Percentiles rank a stretch among this genome's conserved stretches.
phyloP scores from a whole-genome alignment of 2,329 filamentous ascomycete species.

The Penicillium occitanis region DNA sequence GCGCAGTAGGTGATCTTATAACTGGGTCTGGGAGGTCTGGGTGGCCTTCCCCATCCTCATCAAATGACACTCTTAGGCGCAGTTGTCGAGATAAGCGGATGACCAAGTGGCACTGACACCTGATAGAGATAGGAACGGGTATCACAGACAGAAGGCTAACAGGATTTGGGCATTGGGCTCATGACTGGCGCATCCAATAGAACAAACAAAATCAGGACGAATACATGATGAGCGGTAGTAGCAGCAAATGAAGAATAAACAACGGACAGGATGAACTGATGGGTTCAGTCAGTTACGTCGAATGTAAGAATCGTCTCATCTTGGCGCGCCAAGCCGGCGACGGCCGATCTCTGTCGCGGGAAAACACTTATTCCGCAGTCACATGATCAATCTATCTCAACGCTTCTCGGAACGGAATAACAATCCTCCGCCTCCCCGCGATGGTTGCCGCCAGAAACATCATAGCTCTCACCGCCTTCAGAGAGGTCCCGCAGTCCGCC shows the following conservation, averaged over 20 bases:
- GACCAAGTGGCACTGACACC: conserved; percentile 6
- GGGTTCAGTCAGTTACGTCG: background rate
- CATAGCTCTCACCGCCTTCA: conserved; percentile 27
- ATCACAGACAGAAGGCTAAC: conserved; percentile 8
- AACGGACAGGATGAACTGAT: background rate
- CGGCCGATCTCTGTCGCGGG: conserved; percentile 3
- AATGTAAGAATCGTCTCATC: background rate
- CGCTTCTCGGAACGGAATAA: conserved; percentile 27
- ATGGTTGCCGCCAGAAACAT: background rate
- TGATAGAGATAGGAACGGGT: conserved; percentile 1
- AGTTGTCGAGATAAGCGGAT: conserved; percentile 17
- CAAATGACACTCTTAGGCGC: conserved; percentile 7
- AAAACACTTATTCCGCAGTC: background rate
- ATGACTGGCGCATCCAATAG: background rate
- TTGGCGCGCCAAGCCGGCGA: background rate
- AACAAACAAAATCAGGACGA: background rate
- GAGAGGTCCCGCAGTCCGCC: conserved; percentile 28
- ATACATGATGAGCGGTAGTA: background rate
- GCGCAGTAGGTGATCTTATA: conserved; percentile 17
- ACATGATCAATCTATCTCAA: background rate
- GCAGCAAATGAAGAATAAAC: background rate
- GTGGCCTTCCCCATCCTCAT: conserved; percentile 15
- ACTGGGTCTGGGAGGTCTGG: conserved; percentile 13
- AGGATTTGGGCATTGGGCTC: conserved; percentile 8
- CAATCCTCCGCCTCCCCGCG: conserved; percentile 27